Conservation (phyloP, 208 protist genomes). For the Wallacemonas sp. region DNA sequence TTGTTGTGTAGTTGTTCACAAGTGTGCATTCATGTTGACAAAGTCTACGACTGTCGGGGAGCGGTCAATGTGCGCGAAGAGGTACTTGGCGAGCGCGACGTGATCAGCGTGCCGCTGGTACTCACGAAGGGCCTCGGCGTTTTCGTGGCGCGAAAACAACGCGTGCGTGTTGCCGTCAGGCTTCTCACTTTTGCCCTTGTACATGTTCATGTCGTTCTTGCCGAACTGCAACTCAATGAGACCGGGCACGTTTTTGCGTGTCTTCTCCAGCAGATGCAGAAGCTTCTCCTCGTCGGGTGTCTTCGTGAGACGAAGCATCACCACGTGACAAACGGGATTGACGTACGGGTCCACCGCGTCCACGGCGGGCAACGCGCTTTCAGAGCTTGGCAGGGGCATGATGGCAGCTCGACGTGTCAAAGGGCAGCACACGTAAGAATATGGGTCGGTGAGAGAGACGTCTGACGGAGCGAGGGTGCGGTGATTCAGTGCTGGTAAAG, state of each 20-base stretch:
- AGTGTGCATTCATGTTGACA: constrained; percentile 32
- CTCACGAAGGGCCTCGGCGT: constrained; percentile 25
- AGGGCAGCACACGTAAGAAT: background rate
- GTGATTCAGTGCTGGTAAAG: too few relatives aligned
- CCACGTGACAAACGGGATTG: constrained; percentile 43
- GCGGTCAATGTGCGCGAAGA: constrained; percentile 23
- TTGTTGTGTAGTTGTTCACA: too few relatives aligned
- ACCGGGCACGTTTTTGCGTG: constrained; percentile 30
- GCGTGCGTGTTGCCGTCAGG: constrained; percentile 41
- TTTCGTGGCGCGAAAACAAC: constrained; percentile 44
- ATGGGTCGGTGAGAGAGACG: background rate
- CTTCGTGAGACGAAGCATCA: constrained; percentile 31
- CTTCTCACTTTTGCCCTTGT: constrained; percentile 28
- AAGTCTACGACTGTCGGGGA: constrained; percentile 49
- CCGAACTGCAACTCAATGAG: constrained; percentile 72
- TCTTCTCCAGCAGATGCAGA: constrained; percentile 18
- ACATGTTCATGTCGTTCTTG: constrained; percentile 33
- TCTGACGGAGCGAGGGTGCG: too few relatives aligned
- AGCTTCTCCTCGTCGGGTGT: constrained; percentile 29
- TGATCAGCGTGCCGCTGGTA: constrained; percentile 39
- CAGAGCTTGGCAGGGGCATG: too few relatives aligned
- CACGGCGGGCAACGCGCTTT: background rate
- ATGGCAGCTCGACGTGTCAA: too few relatives aligned
- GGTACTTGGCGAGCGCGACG: constrained; percentile 26
- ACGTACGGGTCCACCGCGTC: constrained; percentile 16